Conservation (phyloP, 495 filamentous ascomycete species). For the Aspergillus egyptiacus region DNA sequence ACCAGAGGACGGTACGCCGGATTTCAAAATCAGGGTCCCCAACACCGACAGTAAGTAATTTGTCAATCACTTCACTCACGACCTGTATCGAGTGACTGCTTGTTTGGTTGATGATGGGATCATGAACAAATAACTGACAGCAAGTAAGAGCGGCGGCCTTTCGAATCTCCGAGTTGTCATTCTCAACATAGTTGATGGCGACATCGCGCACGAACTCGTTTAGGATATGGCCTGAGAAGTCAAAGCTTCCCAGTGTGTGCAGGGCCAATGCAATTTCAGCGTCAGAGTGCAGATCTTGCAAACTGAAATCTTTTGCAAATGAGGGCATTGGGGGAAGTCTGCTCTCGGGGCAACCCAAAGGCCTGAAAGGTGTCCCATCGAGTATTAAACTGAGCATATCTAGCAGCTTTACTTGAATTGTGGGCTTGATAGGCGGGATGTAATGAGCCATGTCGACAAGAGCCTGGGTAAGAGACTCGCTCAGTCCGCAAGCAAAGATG, state of each 20-base stretch:
- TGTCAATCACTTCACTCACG: conserved; percentile 95
- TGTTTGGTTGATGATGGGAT: conserved; percentile 96
- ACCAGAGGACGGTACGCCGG: conserved; percentile 75
- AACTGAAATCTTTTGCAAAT: conserved; percentile 80
- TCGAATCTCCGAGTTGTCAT: conserved; percentile 86
- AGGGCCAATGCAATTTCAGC: conserved; percentile 86
- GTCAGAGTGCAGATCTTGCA: conserved; percentile 60
- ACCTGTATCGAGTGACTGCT: conserved; percentile 94
- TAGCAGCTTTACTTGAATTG: conserved; percentile 87
- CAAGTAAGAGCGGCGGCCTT: conserved; percentile 94
- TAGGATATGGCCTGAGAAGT: conserved; percentile 87
- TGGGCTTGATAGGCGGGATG: conserved; percentile 86
- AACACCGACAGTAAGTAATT: conserved; percentile 86
- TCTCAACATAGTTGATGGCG: conserved; percentile 94
- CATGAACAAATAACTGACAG: conserved; percentile 91
- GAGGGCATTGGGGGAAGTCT: conserved; percentile 62
- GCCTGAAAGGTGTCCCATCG: conserved; percentile 83
- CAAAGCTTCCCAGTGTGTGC: conserved; percentile 91
- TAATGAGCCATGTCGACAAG: conserved; percentile 98
- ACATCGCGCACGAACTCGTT: conserved; percentile 99
- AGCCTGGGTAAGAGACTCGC: conserved; percentile 85
- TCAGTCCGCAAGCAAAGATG: conserved; percentile 93
- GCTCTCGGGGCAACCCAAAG: conserved; percentile 78
- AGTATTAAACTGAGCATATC: conserved; percentile 93
- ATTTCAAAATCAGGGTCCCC: conserved; percentile 88